Evolutionary conservation across 106 monocot genomes (phyloP).

Genomic region (Posidonia australis): DNA sequence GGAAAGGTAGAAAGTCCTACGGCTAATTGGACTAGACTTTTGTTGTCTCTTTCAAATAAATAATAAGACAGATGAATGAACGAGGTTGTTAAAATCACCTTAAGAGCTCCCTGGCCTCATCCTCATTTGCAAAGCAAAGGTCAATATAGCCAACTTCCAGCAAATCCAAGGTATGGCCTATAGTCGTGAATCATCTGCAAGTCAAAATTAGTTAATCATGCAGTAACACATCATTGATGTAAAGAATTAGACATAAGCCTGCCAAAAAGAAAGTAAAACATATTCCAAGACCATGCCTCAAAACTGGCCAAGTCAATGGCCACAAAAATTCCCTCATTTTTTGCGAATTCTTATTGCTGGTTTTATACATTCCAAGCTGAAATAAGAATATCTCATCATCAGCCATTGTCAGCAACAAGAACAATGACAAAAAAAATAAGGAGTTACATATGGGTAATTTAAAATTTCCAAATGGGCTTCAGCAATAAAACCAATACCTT

Average conservation of each 20-base stretch:
- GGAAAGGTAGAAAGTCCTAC: no score
- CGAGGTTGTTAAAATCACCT: no score
- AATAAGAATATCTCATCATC: slow-evolving; percentile 57
- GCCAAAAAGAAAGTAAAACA: neutral
- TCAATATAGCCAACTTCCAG: slow-evolving; percentile 62
- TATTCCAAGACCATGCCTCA: slow-evolving; percentile 24
- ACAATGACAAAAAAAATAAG: neutral
- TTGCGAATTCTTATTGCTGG: slow-evolving; percentile 66
- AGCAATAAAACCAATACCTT: slow-evolving; percentile 30
- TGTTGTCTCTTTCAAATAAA: no score
- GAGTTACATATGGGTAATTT: neutral
- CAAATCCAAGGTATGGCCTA: slow-evolving; percentile 42
- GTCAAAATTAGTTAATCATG: neutral
- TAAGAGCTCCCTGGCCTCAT: slow-evolving; percentile 81
- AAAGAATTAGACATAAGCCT: neutral
- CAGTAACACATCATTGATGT: neutral
- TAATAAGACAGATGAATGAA: no score
- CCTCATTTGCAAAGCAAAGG: slow-evolving; percentile 92
- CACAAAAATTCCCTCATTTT: slow-evolving; percentile 58
- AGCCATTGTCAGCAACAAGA: slow-evolving; percentile 55
- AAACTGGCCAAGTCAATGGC: slow-evolving; percentile 93
- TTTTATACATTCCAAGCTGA: slow-evolving; percentile 59
- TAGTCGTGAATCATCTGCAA: slow-evolving; percentile 72
- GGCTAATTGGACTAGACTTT: no score
- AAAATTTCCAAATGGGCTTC: neutral